Evolutionary conservation across 1,139 yeast species (phyloP).

Genomic region (Pichia sp.): DNA sequence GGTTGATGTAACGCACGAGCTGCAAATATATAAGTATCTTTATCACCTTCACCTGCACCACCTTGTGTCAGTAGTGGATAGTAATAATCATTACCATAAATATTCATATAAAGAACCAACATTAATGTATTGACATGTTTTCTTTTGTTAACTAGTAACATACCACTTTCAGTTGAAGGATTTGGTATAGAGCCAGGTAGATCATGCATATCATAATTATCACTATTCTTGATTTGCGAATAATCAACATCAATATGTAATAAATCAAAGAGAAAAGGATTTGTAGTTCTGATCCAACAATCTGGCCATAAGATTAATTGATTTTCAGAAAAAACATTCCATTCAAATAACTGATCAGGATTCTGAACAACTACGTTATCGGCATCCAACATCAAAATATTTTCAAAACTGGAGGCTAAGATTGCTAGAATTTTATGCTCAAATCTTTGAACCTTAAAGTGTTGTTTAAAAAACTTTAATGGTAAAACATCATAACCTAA

Average conservation of each 20-base stretch:
- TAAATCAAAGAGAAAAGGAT: constrained; percentile 53
- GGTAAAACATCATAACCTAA: constrained; percentile 28
- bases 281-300: constrained; percentile 57
- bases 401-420: constrained; percentile 51
- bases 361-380: constrained; percentile 57
- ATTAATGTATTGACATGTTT: constrained; percentile 45
- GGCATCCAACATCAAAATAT: constrained; percentile 57
- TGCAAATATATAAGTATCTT: constrained; percentile 62
- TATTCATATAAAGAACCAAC: constrained; percentile 50
- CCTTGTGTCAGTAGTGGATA: constrained; percentile 61
- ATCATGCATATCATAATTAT: constrained; percentile 42
- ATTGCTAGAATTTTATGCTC: constrained; percentile 61
- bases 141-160: constrained; percentile 49
- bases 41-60: constrained; percentile 68
- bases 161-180: constrained; percentile 61
- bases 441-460: constrained; percentile 41
- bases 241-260: constrained; percentile 38
- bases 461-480: constrained; percentile 24
- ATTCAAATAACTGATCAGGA: constrained; percentile 44
- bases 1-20: constrained; percentile 45
- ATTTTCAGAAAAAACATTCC: constrained; percentile 29
- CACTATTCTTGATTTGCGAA: constrained; percentile 24
- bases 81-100: constrained; percentile 53
- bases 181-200: constrained; percentile 54
- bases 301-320: constrained; percentile 63